Evolutionary conservation across 2,329 filamentous ascomycete genomes (phyloP).

Genomic region (Celoporthe dispersa): DNA sequence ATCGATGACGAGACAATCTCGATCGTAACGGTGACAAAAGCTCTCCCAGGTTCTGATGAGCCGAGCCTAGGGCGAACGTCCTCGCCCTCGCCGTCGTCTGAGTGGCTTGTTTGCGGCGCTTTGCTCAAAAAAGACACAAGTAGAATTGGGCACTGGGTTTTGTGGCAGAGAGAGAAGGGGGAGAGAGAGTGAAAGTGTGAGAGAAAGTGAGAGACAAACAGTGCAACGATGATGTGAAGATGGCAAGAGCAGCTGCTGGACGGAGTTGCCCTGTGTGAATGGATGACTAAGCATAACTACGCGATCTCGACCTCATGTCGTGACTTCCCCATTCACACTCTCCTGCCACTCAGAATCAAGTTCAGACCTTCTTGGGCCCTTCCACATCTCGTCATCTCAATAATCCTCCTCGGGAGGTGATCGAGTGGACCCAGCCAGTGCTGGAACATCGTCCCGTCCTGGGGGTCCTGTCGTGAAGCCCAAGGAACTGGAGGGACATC

Average conservation of each 20-base stretch:
- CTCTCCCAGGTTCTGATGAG: neutral
- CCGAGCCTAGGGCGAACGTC: neutral
- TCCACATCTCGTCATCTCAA: neutral
- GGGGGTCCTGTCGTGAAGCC: neutral
- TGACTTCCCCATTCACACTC: neutral
- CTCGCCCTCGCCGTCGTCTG: neutral
- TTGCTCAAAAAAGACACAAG: neutral
- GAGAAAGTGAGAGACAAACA: too few relatives aligned
- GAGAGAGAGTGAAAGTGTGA: too few relatives aligned
- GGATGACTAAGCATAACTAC: slow-evolving; percentile 10
- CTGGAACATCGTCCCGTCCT: neutral
- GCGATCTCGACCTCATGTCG: neutral
- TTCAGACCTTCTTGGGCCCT: neutral
- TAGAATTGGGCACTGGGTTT: neutral
- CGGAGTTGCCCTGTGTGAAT: neutral
- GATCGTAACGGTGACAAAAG: neutral
- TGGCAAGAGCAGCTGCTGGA: neutral
- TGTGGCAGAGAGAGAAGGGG: too few relatives aligned
- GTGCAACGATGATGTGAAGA: neutral
- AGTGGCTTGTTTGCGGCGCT: neutral
- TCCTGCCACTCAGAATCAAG: neutral
- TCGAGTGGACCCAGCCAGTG: neutral
- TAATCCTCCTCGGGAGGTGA: neutral
- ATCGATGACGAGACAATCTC: neutral
- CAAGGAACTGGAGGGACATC: neutral